Evolutionary conservation across 2,329 filamentous ascomycete species (phyloP), one percentile per base, ranked within the genome.

Genomic region (Xylariaceae sp.): DNA sequence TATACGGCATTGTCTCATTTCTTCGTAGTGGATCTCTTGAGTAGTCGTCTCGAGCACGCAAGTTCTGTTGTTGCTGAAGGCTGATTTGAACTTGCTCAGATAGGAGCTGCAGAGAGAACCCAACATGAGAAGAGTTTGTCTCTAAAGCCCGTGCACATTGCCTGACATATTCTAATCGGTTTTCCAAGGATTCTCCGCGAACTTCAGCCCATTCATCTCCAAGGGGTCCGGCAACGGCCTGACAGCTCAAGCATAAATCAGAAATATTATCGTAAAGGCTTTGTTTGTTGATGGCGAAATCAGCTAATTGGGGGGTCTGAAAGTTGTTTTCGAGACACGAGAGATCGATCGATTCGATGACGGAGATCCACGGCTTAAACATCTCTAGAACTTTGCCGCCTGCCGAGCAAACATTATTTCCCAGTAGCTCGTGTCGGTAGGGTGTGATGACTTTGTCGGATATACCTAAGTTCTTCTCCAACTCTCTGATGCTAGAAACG

Each of bases 131-230:
- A 11, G 91, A 86, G 57, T 88, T 91, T 17, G 84, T 87, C 64
- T 97, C 90, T 16, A 98, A 73, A 37, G 92, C 86, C 56, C 86
- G 81, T 8, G 85, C 82, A 50, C 88, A 86, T 47, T 82, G 76
- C 42, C 86, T 81, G 47, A 96, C 89, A 52, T 87, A 85, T 53
- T 86, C 86, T 21, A 97, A 68, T 19, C 93, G 83, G 55, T 88
- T 88, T 61, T 96, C 92, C 22, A 98, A 73, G 6, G 91, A 87
- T 63, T 95, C 89, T 2, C 90, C 89, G 35, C 90, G 83, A n/a
- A 91, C 75, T 63, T 95, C 90, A 4, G 91, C 82, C 93, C 93
- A 98, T 68, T 98, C 93, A 63, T 98, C 93, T 7, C 86, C 88
- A 35, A 98, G 68, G 5, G 93, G 93, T 7, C 88, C 88, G 5